Base-by-base conservation (phyloP, 345 rosid species). In the Eucalyptus microcorys region DNA sequence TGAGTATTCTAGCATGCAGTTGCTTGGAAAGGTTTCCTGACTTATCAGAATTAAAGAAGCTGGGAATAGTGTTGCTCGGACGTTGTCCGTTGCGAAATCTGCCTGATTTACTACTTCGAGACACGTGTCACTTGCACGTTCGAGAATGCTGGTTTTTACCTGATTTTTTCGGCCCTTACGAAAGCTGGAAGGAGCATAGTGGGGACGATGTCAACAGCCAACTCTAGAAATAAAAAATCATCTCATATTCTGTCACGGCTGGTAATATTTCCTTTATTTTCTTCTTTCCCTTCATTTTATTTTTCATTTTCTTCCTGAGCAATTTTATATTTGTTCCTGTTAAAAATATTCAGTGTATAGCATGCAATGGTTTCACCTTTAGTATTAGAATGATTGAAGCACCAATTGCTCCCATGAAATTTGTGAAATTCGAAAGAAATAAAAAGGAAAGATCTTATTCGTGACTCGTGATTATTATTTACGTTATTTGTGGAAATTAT, bases 401-500 rank as follows among this genome's bases (percentile, higher is more conserved):
- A 66, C 1, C 3, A 7, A 66, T 32, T 2, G 76, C 10, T 64
- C 19, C 0, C 8, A 0, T 64, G 37, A 64, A 14, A 64, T 64
- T 66, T n/a, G 40, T 66, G 22, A 32, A 66, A n/a, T n/a, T n/a
- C 40, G 0, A n/a, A 66, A 66, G 40, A 32, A 66, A 66, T 1
- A 11, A 52, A 66, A 32, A 61, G 7, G 12, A 8, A 34, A 68
- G 1, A 22, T 34, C 14, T 34, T 34, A 17, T 34, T 34, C 0
- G 3, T 1, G 1, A 14, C 40, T 32, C 4, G 0, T 17, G 19
- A 17, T 16, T 34, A 34, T 4, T 9, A 17, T 34, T 68, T 34
- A 68, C 2, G 14, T 9, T 3, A 34, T 17, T 55, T 66, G 40
- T n/a, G 76, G 26, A 13, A 34, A 68, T 68, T 64, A n/a, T 64